A percentile compares a stretch with the other conserved stretches of the same genome.
These are phyloP conservation scores for Parachaetomium inaequale DNA, from an alignment of 495 filamentous ascomycete species.

Conservation along the genomic window DNA sequence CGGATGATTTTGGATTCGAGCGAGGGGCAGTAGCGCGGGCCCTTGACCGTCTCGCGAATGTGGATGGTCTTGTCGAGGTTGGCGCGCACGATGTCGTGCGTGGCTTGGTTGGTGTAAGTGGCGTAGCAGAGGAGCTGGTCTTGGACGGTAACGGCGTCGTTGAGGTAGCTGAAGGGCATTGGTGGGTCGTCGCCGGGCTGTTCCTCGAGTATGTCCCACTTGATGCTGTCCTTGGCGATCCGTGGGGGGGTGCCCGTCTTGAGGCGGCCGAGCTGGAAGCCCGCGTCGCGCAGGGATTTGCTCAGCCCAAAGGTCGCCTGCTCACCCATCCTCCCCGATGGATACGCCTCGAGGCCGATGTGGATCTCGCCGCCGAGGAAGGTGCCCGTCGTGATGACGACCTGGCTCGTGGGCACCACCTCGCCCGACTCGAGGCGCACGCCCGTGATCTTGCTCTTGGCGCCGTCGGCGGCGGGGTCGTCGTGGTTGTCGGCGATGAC, in stretches of 20 bases:
- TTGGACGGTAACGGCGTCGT: conserved; percentile 67
- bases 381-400: conserved; percentile 93
- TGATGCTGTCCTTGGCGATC: conserved; percentile 75
- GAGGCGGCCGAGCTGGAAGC: conserved; percentile 84
- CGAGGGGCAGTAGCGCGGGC: conserved; percentile 92
- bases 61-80: conserved; percentile 93
- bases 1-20: conserved; percentile 92
- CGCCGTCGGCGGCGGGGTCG: conserved; percentile 39
- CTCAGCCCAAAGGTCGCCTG: conserved; percentile 90
- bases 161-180: conserved; percentile 86
- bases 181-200: conserved; percentile 85
- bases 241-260: conserved; percentile 96
- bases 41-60: conserved; percentile 91
- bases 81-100: conserved; percentile 78
- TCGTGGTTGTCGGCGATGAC: conserved; percentile 57
- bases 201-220: conserved; percentile 65
- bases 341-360: conserved; percentile 78
- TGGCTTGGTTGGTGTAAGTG: conserved; percentile 76
- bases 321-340: conserved; percentile 90
- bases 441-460: conserved; percentile 74
- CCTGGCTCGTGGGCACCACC: conserved; percentile 71
- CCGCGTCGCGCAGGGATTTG: conserved; percentile 83
- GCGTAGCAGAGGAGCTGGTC: conserved; percentile 79
- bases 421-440: conserved; percentile 87
- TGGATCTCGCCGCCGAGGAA: conserved; percentile 97